These are phyloP conservation scores for Passiflora organensis DNA, from an alignment of 345 rosid genomes.

Conservation along the genomic window DNA sequence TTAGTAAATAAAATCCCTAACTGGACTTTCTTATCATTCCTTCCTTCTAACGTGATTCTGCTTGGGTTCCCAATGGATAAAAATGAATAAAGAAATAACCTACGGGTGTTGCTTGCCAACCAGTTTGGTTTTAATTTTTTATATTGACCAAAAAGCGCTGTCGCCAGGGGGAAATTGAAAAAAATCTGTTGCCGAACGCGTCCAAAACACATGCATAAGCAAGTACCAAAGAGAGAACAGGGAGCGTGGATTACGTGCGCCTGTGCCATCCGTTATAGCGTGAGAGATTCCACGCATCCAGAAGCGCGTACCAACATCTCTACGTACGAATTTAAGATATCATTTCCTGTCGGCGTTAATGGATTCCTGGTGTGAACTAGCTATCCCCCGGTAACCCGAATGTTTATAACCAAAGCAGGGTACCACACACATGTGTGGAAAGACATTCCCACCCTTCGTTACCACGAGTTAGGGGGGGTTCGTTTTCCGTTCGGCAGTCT, in stretches of 20 bases:
- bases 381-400: constrained; percentile 15
- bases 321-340: neutral
- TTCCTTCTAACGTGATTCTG: too few relatives aligned
- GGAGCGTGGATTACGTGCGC: constrained; percentile 32
- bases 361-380: constrained; percentile 19
- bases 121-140: too few relatives aligned
- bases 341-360: constrained; percentile 14
- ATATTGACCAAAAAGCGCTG: too few relatives aligned
- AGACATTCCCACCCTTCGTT: constrained; percentile 1
- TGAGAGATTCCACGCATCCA: neutral
- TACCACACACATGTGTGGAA: constrained; percentile 6
- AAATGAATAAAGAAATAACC: too few relatives aligned
- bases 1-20: too few relatives aligned
- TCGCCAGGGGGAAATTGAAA: neutral
- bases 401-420: neutral
- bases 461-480: constrained; percentile 20
- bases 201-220: too few relatives aligned
- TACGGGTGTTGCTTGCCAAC: too few relatives aligned
- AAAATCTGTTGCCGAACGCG: too few relatives aligned
- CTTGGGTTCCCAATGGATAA: too few relatives aligned
- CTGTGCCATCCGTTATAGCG: constrained; percentile 27
- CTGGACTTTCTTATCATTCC: too few relatives aligned
- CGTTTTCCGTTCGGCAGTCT: constrained; percentile 34
- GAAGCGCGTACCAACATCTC: constrained; percentile 3
- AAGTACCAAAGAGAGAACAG: neutral